Evolutionary conservation across 306 rosid species (phyloP), one percentile per base, ranked within the genome.

Genomic region (Betula pendula): DNA sequence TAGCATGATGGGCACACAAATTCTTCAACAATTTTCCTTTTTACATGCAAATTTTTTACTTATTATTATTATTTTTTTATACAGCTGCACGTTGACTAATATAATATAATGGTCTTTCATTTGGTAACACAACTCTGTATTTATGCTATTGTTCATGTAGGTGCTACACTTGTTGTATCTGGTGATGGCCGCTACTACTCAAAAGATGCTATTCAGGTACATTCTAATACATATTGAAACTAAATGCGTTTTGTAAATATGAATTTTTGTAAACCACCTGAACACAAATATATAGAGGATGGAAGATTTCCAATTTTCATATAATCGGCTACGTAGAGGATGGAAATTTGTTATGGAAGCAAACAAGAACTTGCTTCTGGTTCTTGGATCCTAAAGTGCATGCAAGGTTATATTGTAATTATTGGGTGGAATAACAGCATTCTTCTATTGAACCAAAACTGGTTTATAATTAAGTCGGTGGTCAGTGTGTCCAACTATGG

Each of bases 121-220:
- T 44, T 70, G 73, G n/a, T 70, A 45, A 13, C 6, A 8, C 33
- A 66, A 71, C 56, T 67, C 65, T 63, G 49, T 69, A 29, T 50
- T 56, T n/a, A 72, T 50, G 47, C 71, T 76, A 75, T 47, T 31
- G 27, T 75, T 53, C 63, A 70, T 92, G 77, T 68, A 96, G 98
- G 98, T 76, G 97, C 92, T 20, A 91, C 94, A 44, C 89, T 96
- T 44, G 98, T 96, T 88, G 98, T 92, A 62, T 96, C 99, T 71
- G 98, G 99, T 49, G 99, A 96, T 89, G 99, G 99, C 51, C 99
- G 99, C 75, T 92, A 92, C 82, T 96, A 62, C 73, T 91, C 99
- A 24, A 87, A 92, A 93, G 98, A 91, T 20, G 97, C 97, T 70
- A 88, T 96, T 81, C 99, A 89, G 99, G 99, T 92, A 52, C 74